Evolutionary conservation across 352 stramenopile genomes (phyloP).

Genomic region (Phytopythium oedochilum): DNA sequence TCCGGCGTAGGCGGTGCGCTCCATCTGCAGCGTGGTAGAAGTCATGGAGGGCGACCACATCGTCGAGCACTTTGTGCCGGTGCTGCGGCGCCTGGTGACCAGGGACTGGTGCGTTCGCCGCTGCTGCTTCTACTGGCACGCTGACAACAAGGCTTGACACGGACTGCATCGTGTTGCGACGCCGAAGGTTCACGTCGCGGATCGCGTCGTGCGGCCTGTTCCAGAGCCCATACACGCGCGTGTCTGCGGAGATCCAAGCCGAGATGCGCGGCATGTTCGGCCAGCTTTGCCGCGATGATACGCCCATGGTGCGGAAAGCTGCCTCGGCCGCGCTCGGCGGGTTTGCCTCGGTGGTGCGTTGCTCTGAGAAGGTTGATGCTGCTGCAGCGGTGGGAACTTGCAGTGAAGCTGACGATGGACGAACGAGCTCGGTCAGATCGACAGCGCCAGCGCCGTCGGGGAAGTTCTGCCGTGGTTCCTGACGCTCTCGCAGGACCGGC

Average conservation of each 20-base stretch:
- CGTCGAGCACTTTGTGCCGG: slow-evolving; percentile 88
- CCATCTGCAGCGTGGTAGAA: slow-evolving; percentile 86
- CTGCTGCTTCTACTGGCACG: no score
- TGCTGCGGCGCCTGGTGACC: slow-evolving; percentile 91
- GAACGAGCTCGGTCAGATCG: slow-evolving; percentile 30
- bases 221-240: slow-evolving; percentile 54
- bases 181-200: slow-evolving; percentile 61
- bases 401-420: neutral
- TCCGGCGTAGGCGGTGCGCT: slow-evolving; percentile 70
- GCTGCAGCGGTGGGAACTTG: neutral
- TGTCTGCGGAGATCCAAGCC: slow-evolving; percentile 57
- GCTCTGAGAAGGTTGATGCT: no score
- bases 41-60: slow-evolving; percentile 86
- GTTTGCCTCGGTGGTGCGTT: slow-evolving; percentile 64
- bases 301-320: slow-evolving; percentile 95
- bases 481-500: slow-evolving; percentile 83
- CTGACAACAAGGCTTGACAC: no score
- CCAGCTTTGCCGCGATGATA: slow-evolving; percentile 95
- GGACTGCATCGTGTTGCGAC: neutral
- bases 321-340: slow-evolving; percentile 85
- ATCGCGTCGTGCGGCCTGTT: slow-evolving; percentile 86
- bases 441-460: slow-evolving; percentile 43
- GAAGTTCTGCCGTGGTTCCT: slow-evolving; percentile 87
- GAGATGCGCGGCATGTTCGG: slow-evolving; percentile 91
- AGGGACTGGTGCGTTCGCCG: slow-evolving; percentile 94